Base-by-base conservation (phyloP, 106 monocot species). In the Allium cepa region DNA sequence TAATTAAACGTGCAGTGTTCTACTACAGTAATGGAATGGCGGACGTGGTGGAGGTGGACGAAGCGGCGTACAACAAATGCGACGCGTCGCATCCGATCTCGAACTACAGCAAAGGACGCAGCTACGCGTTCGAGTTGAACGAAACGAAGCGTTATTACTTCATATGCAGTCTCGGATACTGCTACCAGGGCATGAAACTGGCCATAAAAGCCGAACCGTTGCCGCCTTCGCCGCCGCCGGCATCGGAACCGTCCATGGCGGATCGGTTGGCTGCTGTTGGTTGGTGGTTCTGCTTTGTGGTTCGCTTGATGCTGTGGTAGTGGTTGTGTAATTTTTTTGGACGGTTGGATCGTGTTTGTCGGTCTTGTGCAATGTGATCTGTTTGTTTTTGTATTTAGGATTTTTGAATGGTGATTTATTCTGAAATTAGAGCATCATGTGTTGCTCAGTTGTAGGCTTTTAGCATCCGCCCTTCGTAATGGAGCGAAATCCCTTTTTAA, bases 81-180 rank as follows among this genome's bases (percentile, higher is more conserved):
- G 84, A 84, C 76, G 76, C 84, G 8, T 73, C 84, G 18, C 66
- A 81, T 50, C 78, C 88, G 10, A 82, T 88, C 56, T 71, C 76
- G 12, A 88, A 88, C 76, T 88, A 88, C 84, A 88, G 84, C 78
- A 88, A 84, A 63, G 88, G 88, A 10, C 69, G 84, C 11, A 88
- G 71, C 76, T 88, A 76, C 61, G 88, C 88, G 8, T 88, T 84
- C 74, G 55, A 88, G 74, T 80, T 88, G 60, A 84, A 84, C 76
- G 22, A 88, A 47, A 81, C 88, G 28, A 77, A 76, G 67, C 46
- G 14, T 7, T 88, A 84, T 73, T 88, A 88, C 74, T 88, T 88
- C 76, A 84, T 88, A 57, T 84, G 88, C 73, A 88, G 88, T 71
- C 81, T 48, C 47, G 88, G 88, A 7, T 84, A 84, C 76, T 88